Evolutionary conservation across 2,329 filamentous ascomycete genomes (phyloP).

Genomic region (Trichoderma asperellum): DNA sequence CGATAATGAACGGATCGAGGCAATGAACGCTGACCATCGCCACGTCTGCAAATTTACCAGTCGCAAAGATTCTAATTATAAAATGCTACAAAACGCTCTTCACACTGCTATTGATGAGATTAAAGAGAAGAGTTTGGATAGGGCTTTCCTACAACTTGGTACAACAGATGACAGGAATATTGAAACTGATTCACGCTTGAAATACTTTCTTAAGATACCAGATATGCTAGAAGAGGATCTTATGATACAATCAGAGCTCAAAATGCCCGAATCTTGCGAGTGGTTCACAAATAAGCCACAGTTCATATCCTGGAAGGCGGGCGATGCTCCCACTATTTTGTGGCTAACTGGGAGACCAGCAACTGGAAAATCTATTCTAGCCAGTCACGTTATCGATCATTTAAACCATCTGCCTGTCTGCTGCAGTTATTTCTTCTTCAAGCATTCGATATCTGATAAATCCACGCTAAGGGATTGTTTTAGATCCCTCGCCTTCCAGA

Average conservation of each 20-base stretch:
- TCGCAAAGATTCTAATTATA: slow-evolving; percentile 18
- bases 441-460: not conserved
- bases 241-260: not conserved
- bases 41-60: slow-evolving; percentile 17
- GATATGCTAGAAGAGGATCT: slow-evolving; percentile 23
- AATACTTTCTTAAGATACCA: slow-evolving; percentile 2
- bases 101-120: slow-evolving; percentile 21
- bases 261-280: slow-evolving; percentile 20
- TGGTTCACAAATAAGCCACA: slow-evolving; percentile 14
- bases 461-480: not conserved
- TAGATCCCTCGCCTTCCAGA: slow-evolving; percentile 9
- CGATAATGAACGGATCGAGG: slow-evolving; percentile 20
- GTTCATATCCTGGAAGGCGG: slow-evolving; percentile 3
- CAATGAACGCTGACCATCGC: slow-evolving; percentile 25
- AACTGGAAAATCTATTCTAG: slow-evolving; percentile 20
- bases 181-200: not conserved
- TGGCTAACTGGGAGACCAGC: slow-evolving; percentile 22
- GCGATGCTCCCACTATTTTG: not conserved
- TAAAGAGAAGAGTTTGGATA: not conserved
- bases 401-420: not conserved
- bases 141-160: not conserved
- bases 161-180: not conserved
- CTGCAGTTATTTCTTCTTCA: slow-evolving; percentile 22
- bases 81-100: slow-evolving; percentile 24
- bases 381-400: slow-evolving; percentile 10